These are phyloP conservation scores for Aspergillus tubingensis DNA, from an alignment of 2,329 filamentous ascomycete genomes.

Conservation along the genomic window DNA sequence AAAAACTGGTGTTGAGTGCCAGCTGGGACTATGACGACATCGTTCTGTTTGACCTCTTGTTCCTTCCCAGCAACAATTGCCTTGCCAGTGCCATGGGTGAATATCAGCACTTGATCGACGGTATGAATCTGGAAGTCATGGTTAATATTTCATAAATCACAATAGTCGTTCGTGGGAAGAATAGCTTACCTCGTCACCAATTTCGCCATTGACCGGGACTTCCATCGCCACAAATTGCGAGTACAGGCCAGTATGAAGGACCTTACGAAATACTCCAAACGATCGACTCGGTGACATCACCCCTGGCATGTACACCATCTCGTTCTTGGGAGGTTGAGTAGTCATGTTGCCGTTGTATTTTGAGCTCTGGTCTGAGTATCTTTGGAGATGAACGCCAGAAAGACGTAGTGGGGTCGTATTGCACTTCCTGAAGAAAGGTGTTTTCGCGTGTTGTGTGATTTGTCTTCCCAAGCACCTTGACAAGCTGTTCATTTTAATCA, in stretches of 20 bases:
- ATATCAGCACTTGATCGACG: constrained; percentile 66
- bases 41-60: constrained; percentile 56
- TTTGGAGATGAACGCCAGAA: neutral
- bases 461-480: neutral
- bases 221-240: constrained; percentile 67
- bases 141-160: neutral
- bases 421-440: neutral
- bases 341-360: constrained; percentile 16
- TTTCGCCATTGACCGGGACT: constrained; percentile 63
- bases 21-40: constrained; percentile 64
- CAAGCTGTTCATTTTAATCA: neutral
- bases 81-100: constrained; percentile 61
- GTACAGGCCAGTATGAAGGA: constrained; percentile 65
- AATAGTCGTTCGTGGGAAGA: no score
- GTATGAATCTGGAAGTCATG: constrained; percentile 48
- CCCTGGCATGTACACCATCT: constrained; percentile 64
- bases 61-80: constrained; percentile 62
- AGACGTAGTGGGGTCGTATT: neutral
- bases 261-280: constrained; percentile 63
- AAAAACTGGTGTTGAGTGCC: constrained; percentile 68
- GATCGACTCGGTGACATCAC: constrained; percentile 58
- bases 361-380: neutral
- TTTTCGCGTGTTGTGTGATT: neutral
- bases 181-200: constrained; percentile 61
- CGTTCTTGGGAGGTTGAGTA: constrained; percentile 47